Evolutionary conservation across 2,329 filamentous ascomycete species (phyloP), one percentile per base, ranked within the genome.

Genomic region (Sporothrix pallida): DNA sequence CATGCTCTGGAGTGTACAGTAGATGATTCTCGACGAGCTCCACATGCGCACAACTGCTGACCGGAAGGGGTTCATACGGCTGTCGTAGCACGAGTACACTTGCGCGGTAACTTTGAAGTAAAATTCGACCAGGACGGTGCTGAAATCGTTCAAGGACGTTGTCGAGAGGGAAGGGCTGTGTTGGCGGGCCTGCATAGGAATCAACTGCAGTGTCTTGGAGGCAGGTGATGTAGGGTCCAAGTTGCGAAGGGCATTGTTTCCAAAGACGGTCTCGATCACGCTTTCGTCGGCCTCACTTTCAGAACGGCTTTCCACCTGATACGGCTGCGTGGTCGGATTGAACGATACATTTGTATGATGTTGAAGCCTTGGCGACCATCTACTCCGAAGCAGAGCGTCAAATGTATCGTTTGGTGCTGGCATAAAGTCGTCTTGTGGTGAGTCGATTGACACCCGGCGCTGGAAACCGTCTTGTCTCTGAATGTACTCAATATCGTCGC

Each of bases 71-170:
- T 89, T 89, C 77, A 88, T 82, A 52, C 83, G 81, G 50, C 86
- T 88, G 79, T 89, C 76, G 54, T 88, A 89, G 77, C 85, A 87
- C 44, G 87, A 89, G 77, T 87, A 89, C 1, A 88, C 77, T 9
- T 83, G 84, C 42, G 86, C 87, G 2, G 88, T 86, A 72, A 87
- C 86, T 76, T 86, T 86, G 81, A 89, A 89, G 76, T 89, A 89
- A 75, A 89, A 87, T 71, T 88, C 86, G n/a, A 89, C 84, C 26
- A 89, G 80, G 23, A 86, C 83, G 72, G 84, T 86, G 37, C 84
- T 84, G 9, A 84, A 80, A 65, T 87, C 86, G 62, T 82, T 82
- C 73, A 86, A 76, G 50, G 79, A 82, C 81, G n/a, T 84, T 79
- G 15, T 82, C 82, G 72, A 46, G 23, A 69, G 70, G 13, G 72